These are phyloP conservation scores for Jamesozyma jinghongensis DNA, from an alignment of 805 yeast genomes.

Conservation along the genomic window DNA sequence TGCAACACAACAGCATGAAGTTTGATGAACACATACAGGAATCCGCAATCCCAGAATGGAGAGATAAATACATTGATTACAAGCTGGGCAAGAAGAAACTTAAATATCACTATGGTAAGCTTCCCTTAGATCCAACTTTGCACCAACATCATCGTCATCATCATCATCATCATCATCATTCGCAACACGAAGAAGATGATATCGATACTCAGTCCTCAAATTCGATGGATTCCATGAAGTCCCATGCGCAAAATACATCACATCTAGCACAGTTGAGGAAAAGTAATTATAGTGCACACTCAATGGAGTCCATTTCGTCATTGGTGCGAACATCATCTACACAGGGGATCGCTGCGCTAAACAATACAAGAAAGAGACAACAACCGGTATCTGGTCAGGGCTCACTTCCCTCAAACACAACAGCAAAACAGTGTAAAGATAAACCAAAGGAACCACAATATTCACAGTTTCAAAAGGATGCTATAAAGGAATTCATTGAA, in stretches of 20 bases:
- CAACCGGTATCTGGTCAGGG: too few relatives aligned
- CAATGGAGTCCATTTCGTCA: slow-evolving; percentile 2
- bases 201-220: not conserved
- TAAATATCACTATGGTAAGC: slow-evolving; percentile 17
- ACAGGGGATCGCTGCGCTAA: not conserved
- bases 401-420: not conserved
- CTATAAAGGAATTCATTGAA: slow-evolving; percentile 24
- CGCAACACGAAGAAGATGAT: not conserved
- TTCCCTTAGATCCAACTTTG: slow-evolving; percentile 8
- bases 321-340: slow-evolving; percentile 1
- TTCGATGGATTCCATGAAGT: slow-evolving; percentile 3
- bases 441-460: not conserved
- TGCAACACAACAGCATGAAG: slow-evolving; percentile 39
- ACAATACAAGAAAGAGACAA: not conserved
- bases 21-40: slow-evolving; percentile 56
- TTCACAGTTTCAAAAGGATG: slow-evolving; percentile 8
- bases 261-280: slow-evolving; percentile 4
- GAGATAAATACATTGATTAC: slow-evolving; percentile 67
- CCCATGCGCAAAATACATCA: slow-evolving; percentile 1
- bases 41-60: slow-evolving; percentile 82
- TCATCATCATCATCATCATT: not conserved
- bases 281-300: slow-evolving; percentile 1
- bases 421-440: not conserved
- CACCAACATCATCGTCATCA: not conserved
- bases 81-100: slow-evolving; percentile 39